Evolutionary conservation across 1,284 basidiomycete genomes (phyloP).

Genomic region (Ganoderma lingzhi): DNA sequence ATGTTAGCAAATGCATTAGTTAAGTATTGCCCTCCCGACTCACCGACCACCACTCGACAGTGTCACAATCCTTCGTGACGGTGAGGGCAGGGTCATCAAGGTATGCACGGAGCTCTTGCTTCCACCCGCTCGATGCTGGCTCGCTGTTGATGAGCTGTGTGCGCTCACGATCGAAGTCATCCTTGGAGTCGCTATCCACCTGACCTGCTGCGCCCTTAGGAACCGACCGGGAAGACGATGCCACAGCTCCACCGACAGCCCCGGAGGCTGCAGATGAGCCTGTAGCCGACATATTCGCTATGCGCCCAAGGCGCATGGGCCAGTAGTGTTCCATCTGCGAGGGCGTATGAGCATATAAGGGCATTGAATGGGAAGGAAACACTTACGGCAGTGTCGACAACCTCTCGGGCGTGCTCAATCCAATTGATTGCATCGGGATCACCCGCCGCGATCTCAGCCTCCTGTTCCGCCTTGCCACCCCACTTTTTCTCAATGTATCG

Average conservation of each 20-base stretch:
- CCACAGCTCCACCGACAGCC: neutral
- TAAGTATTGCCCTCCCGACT: neutral
- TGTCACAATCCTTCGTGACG: neutral
- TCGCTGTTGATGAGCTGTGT: neutral
- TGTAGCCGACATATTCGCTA: neutral
- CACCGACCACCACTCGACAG: neutral
- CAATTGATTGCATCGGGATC: constrained; percentile 29
- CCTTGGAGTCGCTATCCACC: neutral
- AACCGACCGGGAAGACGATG: neutral
- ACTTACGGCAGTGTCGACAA: constrained; percentile 24
- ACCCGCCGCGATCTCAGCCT: constrained; percentile 12
- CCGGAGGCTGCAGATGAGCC: neutral
- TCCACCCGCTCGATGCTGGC: neutral
- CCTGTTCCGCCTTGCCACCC: constrained; percentile 35
- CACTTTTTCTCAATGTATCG: constrained; percentile 33
- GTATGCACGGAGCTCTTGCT: neutral
- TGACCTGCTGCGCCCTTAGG: too few species aligned
- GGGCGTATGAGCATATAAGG: neutral
- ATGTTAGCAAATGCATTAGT: neutral
- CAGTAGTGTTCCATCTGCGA: constrained; percentile 1
- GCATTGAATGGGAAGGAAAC: neutral
- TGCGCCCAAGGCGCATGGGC: neutral
- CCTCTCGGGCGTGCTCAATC: constrained; percentile 29
- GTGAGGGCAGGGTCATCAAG: neutral
- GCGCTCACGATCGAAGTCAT: neutral